Base-by-base conservation (phyloP, 2,329 filamentous ascomycete species). In the Botrytis galanthina region DNA sequence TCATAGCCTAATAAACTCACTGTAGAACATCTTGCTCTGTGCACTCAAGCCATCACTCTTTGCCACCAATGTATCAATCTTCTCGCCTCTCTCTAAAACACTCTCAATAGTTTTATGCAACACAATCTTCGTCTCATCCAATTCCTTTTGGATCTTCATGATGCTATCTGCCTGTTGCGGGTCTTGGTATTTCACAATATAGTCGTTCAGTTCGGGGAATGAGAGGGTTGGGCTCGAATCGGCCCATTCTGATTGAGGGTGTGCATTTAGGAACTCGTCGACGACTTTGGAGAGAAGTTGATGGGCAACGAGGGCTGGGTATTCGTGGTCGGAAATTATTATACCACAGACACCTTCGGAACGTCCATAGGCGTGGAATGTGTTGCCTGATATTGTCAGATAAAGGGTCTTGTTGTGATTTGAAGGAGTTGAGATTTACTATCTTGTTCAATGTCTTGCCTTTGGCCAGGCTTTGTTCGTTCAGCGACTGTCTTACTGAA, bases 1-100 rank as follows among this genome's bases (percentile, higher is more conserved):
- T 9, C 44, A 9, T 32, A 42, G 46, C 46, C 44, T 26, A 63
- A 66, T 72, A 60, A 35, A 84, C 87, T 79, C 83, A 92, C 92
- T 94, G 83, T 98, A 98, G 83, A 99, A 99, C 92, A 97, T 95
- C 88, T 97, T 98, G 85, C 94, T 97, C 86, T 96, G 93, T 68
- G 90, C 89, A 83, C 93, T 97, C 80, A 99, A 84, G 20, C 91
- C 93, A 79, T 97, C 94, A 80, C 93, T 97, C 89, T 98, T 98
- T 76, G 91, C 91, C 63, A 98, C 95, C 78, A 99, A 84, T 79
- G 92, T 93, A 81, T 98, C 95, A 78, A 99, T 94, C 88, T 98
- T 98, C 89, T 98, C 95, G 60, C 95, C 96, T 75, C 96, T 89
- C 86, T 98, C 92, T 80, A 98, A 83, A 74, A 92, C 91, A 80